Percentiles rank a stretch among this genome's conserved stretches.
Conservation (phyloP, 306 rosid genomes). For the Luffa aegyptiaca region DNA sequence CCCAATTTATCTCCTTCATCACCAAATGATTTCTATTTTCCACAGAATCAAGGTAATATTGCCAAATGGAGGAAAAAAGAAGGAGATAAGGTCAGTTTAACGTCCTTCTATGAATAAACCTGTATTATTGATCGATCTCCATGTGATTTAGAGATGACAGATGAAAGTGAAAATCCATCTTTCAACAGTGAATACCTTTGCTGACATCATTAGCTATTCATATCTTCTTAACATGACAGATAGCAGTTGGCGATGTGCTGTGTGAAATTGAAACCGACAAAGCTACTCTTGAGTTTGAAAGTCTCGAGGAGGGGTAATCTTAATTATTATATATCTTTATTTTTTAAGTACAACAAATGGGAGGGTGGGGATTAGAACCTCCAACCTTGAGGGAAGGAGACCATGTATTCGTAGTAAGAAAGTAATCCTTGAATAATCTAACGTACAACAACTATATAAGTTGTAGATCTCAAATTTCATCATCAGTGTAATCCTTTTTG, state of each 20-base stretch:
- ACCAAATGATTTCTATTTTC: constrained; percentile 19
- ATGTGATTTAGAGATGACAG: not conserved
- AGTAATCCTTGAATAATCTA: not conserved
- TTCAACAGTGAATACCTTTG: constrained; percentile 7
- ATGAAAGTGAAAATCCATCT: constrained; percentile 1
- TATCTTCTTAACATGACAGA: constrained; percentile 45
- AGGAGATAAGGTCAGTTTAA: constrained; percentile 82
- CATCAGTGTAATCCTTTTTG: not conserved
- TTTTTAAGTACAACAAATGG: not conserved
- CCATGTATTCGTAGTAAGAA: not conserved
- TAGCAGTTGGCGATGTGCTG: constrained; percentile 81
- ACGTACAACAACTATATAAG: not conserved
- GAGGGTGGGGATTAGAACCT: not conserved
- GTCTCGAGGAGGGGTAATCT: constrained; percentile 94
- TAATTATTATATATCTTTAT: not conserved
- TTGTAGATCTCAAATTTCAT: not conserved
- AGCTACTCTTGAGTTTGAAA: constrained; percentile 91
- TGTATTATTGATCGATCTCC: constrained; percentile 20
- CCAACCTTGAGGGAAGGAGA: not conserved
- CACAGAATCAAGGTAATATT: constrained; percentile 84
- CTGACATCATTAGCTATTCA: constrained; percentile 10
- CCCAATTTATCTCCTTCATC: constrained; percentile 15
- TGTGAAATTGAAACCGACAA: constrained; percentile 98
- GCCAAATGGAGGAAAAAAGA: constrained; percentile 86
- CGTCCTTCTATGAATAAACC: constrained; percentile 11